phyloP scores from a whole-genome alignment of 2,329 filamentous ascomycete species.

The Colletotrichum neosansevieriae region DNA sequence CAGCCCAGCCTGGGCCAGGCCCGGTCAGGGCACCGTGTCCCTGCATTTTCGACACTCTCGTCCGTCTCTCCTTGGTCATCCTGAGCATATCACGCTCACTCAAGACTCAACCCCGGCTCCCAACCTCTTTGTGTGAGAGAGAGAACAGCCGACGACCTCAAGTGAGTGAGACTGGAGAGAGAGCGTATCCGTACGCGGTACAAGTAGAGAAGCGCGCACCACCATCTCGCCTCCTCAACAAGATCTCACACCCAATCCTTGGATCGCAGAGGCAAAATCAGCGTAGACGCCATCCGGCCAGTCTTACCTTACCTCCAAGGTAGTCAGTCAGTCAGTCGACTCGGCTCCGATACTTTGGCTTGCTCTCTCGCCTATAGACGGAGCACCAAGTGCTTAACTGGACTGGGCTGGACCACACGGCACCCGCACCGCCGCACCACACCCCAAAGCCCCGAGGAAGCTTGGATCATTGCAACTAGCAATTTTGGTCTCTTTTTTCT shows the following conservation, averaged over 20 bases:
- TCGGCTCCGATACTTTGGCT: slow-evolving; percentile 7
- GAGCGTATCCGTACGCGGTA: not conserved
- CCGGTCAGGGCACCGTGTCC: slow-evolving; percentile 37
- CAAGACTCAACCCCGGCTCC: slow-evolving; percentile 13
- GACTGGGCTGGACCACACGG: slow-evolving; percentile 12
- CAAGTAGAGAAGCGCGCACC: not conserved
- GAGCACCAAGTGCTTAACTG: slow-evolving; percentile 14
- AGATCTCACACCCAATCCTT: slow-evolving; percentile 8
- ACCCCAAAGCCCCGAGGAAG: slow-evolving; percentile 35
- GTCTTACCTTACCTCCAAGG: slow-evolving; percentile 18
- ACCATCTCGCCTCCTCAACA: slow-evolving; percentile 9
- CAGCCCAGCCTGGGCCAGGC: slow-evolving; percentile 33
- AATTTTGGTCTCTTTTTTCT: slow-evolving; percentile 27
- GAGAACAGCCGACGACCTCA: not conserved
- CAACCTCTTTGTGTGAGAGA: slow-evolving; percentile 5
- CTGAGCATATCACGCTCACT: no score
- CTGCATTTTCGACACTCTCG: slow-evolving; percentile 23
- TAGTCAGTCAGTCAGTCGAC: not conserved
- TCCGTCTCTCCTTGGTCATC: slow-evolving; percentile 22
- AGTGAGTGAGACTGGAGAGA: not conserved
- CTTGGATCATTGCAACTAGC: slow-evolving; percentile 37
- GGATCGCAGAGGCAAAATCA: slow-evolving; percentile 10
- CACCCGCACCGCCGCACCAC: slow-evolving; percentile 26
- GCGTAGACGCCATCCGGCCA: slow-evolving; percentile 11
- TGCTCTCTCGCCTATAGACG: slow-evolving; percentile 7